These are phyloP conservation scores for Emergomyces pasteurianus DNA, from an alignment of 2,329 filamentous ascomycete genomes.

Conservation along the genomic window DNA sequence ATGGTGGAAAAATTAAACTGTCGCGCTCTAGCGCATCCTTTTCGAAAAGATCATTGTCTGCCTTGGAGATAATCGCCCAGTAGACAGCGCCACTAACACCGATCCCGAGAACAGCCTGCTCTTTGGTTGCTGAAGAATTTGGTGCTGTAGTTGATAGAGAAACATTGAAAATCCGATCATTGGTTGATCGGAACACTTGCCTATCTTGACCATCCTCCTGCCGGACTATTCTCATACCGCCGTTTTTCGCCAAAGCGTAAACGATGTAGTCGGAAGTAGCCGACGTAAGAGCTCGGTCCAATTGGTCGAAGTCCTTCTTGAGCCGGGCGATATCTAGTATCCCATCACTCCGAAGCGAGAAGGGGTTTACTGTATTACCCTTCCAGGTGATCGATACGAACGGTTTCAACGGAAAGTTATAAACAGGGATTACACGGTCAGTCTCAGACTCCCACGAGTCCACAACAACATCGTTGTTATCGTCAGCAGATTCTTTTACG, in stretches of 20 bases:
- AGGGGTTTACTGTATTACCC: slow-evolving; percentile 35
- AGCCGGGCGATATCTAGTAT: slow-evolving; percentile 87
- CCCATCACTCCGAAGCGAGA: slow-evolving; percentile 60
- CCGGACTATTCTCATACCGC: slow-evolving; percentile 82
- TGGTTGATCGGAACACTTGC: slow-evolving; percentile 80
- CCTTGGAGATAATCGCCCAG: slow-evolving; percentile 71
- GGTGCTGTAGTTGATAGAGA: slow-evolving; percentile 60
- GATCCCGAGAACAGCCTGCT: slow-evolving; percentile 80
- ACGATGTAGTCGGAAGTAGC: slow-evolving; percentile 86
- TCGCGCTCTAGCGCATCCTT: slow-evolving; percentile 69
- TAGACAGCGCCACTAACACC: slow-evolving; percentile 95
- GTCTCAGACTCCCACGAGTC: slow-evolving; percentile 49
- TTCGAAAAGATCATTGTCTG: slow-evolving; percentile 67
- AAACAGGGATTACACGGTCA: slow-evolving; percentile 60
- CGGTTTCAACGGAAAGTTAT: slow-evolving; percentile 92
- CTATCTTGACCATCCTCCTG: slow-evolving; percentile 88
- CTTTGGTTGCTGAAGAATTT: slow-evolving; percentile 42
- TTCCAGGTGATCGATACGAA: slow-evolving; percentile 79
- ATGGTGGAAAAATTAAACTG: slow-evolving; percentile 80
- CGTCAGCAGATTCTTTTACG: slow-evolving; percentile 46
- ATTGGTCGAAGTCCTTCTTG: slow-evolving; percentile 96
- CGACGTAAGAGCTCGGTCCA: slow-evolving; percentile 84
- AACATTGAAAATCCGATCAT: slow-evolving; percentile 92
- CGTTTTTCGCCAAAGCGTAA: slow-evolving; percentile 87
- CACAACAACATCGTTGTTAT: slow-evolving; percentile 5